A percentile compares a stretch with the other conserved stretches of the same genome.
These are phyloP conservation scores for Xylogone sp. DNA, from an alignment of 2,329 filamentous ascomycete species.

Conservation along the genomic window DNA sequence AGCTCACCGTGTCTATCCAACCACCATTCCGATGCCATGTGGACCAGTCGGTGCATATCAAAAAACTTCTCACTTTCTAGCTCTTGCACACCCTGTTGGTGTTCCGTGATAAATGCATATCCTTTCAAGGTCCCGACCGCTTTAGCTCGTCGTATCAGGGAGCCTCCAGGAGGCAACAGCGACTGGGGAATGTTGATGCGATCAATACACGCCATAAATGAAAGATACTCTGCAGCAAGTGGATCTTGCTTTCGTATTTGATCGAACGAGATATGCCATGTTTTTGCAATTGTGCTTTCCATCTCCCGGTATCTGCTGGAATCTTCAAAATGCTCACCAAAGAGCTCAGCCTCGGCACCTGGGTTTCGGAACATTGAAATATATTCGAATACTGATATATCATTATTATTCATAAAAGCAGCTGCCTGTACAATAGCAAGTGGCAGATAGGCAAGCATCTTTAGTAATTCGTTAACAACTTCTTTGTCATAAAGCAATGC, in stretches of 20 bases:
- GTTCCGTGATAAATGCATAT: constrained; percentile 5
- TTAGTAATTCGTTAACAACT: constrained; percentile 16
- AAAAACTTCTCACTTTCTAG: background rate
- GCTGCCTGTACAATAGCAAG: too few relatives aligned
- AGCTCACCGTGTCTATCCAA: background rate
- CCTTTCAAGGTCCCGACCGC: constrained; percentile 5
- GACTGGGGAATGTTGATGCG: too few relatives aligned
- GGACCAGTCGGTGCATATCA: constrained; percentile 12
- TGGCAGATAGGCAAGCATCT: constrained; percentile 24
- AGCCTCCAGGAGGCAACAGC: too few relatives aligned
- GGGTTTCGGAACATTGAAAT: constrained; percentile 8
- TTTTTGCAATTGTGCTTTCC: constrained; percentile 6
- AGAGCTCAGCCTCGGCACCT: constrained; percentile 2
- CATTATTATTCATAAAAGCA: constrained; percentile 5
- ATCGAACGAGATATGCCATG: constrained; percentile 7
- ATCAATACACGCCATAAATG: too few relatives aligned
- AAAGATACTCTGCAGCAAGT: constrained; percentile 8
- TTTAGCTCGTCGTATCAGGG: too few relatives aligned
- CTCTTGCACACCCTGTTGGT: background rate
- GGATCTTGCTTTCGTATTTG: constrained; percentile 6
- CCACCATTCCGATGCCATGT: constrained; percentile 6
- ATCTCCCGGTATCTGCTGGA: constrained; percentile 3
- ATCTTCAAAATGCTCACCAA: constrained; percentile 3
- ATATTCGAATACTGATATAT: constrained; percentile 3
- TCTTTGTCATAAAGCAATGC: constrained; percentile 8